Evolutionary conservation across 495 filamentous ascomycete species (phyloP), one percentile per base, ranked within the genome.

Genomic region (Annulohypoxylon maeteangense): DNA sequence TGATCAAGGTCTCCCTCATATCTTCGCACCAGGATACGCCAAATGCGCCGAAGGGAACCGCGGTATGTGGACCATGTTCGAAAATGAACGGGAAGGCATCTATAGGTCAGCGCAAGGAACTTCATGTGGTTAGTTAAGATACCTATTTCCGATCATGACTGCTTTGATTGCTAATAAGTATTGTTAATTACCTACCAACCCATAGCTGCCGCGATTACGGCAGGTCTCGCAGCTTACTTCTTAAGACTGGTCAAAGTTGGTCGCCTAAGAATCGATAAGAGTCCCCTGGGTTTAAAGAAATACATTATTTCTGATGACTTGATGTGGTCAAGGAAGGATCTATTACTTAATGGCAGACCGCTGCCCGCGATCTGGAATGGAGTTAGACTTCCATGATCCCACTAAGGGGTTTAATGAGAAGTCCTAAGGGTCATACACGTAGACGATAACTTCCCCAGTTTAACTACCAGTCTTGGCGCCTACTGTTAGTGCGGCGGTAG

Each of bases 231-330:
- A 14, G 48, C 22, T n/a, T 53, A 53, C 14, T 16, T 53, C 48
- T 14, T 27, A n/a, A 22, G 48, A 16, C 25, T 53, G 6, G 22
- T 5, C 4, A 23, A 53, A 16, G 23, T 53, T 6, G 23, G 25
- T 22, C 8, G 48, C 14, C 14, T 31, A 11, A 31, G 6, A 1
- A 27, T 53, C 6, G 23, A 14, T 11, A 53, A 27, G 1, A 53
- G 7, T 14, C 48, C 48, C 3, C 14, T 53, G 48, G 25, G 48
- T n/a, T 29, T 53, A 11, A 53, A 53, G 25, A 53, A 53, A 7
- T 31, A 53, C 48, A 53, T 53, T n/a, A 7, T 53, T n/a, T 27
- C 48, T 11, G n/a, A n/a, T n/a, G n/a, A n/a, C n/a, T 25, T 53
- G 7, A 31, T 14, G 23, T 53, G 48, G 48, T 53, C 48, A 25